Percentiles rank a stretch among this genome's conserved stretches.
Conservation (phyloP, 2,329 filamentous ascomycete genomes). For the Endothia cerciana region DNA sequence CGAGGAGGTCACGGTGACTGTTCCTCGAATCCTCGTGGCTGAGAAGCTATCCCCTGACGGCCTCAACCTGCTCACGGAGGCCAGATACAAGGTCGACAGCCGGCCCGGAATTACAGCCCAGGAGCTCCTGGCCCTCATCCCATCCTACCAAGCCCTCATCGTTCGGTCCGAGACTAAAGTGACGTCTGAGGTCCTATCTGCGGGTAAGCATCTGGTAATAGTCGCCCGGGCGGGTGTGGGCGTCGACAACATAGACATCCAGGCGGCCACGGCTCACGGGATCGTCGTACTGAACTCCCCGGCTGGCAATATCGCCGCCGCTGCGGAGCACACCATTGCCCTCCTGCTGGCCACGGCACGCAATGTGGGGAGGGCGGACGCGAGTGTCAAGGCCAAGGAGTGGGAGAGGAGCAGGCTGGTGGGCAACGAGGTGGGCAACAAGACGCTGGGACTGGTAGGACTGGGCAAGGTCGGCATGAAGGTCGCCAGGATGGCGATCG, state of each 20-base stretch:
- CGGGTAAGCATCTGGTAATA: conserved; percentile 72
- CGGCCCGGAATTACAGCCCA: conserved; percentile 63
- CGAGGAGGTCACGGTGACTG: conserved; percentile 28
- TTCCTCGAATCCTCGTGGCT: conserved; percentile 67
- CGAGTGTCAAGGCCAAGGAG: conserved; percentile 69
- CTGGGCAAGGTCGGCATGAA: conserved; percentile 83
- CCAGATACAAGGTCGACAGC: conserved; percentile 69
- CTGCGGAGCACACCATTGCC: conserved; percentile 77
- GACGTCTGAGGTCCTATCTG: conserved; percentile 67
- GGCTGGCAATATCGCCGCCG: conserved; percentile 78
- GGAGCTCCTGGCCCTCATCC: conserved; percentile 69
- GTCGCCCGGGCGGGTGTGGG: conserved; percentile 81
- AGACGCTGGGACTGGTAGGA: conserved; percentile 76
- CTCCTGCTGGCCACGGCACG: conserved; percentile 75
- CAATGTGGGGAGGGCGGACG: conserved; percentile 71
- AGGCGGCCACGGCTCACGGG: conserved; percentile 71
- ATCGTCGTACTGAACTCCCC: conserved; percentile 83
- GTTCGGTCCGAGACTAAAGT: conserved; percentile 84
- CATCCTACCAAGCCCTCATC: conserved; percentile 75
- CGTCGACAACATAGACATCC: conserved; percentile 81
- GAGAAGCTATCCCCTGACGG: conserved; percentile 84
- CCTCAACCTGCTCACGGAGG: conserved; percentile 66
- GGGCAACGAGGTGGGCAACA: conserved; percentile 77
- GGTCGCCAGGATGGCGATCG: conserved; percentile 77
- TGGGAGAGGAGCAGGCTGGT: conserved; percentile 79